Base-by-base conservation (phyloP, 345 rosid genomes). In the Draba incana region DNA sequence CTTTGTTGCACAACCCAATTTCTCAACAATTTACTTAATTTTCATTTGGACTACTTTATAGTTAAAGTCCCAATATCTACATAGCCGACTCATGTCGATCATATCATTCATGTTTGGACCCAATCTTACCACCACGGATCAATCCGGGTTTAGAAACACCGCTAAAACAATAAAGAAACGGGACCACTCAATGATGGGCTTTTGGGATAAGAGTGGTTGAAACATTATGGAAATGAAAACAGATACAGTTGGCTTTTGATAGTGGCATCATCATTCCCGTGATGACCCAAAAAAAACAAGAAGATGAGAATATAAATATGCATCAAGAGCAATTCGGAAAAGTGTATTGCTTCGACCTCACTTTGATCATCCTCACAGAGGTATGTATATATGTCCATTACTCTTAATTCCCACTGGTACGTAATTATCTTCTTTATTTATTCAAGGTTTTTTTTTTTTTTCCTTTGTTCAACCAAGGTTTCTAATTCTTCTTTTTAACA, bases 221-320 rank as follows among this genome's bases (percentile, higher is more conserved):
- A 60, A 51, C 61, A 70, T 62, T 70, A 70, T 62, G 62, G 33
- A 59, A 42, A 35, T 24, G 2, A 62, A 10, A 30, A 11, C 62
- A 8, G 5, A 52, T n/a, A 62, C 6, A 20, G 75, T 70, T 70
- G 75, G 75, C 30, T 12, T 33, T 53, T 35, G 41, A 20, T 33
- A 62, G 55, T 44, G 52, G 52, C 62, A 53, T 70, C 68, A 70
- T 70, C 54, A 51, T 43, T 52, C 62, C 41, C 75, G 56, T 71
- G 75, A 54, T 62, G 38, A 33, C 39, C 41, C 10, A n/a, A 12
- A 49, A 2, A 25, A 14, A 20, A 6, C 20, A 9, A 12, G 35
- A 31, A 24, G 14, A 62, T 0, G 52, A 43, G 2, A 14, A 25
- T 71, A 71, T 62, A 62, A 54, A 71, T 24, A 62, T 33, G 39